Evolutionary conservation across 805 yeast genomes (phyloP).

Genomic region (Cyberlindnera mississippiensis): DNA sequence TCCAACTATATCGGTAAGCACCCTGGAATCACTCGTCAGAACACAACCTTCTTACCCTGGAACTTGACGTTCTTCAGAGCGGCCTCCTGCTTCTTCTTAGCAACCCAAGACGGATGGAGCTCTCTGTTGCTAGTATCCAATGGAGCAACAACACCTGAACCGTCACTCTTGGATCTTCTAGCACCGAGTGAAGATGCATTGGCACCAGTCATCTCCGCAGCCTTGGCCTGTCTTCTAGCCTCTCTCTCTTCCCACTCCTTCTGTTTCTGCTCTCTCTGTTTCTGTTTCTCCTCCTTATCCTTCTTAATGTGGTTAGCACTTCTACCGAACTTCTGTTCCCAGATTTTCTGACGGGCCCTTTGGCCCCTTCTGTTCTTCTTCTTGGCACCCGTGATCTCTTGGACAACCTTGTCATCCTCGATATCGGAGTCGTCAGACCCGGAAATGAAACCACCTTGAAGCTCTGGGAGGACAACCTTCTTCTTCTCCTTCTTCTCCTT

Average conservation of each 20-base stretch:
- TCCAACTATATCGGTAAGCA: too few relatives aligned
- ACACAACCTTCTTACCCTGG: constrained; percentile 79
- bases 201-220: constrained; percentile 38
- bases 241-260: constrained; percentile 70
- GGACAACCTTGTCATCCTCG: constrained; percentile 47
- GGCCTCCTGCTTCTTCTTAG: constrained; percentile 72
- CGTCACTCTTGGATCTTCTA: constrained; percentile 20
- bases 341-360: constrained; percentile 92
- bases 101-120: constrained; percentile 98
- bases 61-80: constrained; percentile 62
- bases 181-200: constrained; percentile 38
- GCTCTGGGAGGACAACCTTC: constrained; percentile 55
- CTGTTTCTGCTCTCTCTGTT: constrained; percentile 57
- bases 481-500: constrained; percentile 30
- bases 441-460: constrained; percentile 78
- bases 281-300: constrained; percentile 50
- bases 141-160: constrained; percentile 15
- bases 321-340: constrained; percentile 88
- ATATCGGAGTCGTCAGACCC: constrained; percentile 75
- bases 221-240: constrained; percentile 51
- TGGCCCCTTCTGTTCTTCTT: constrained; percentile 95
- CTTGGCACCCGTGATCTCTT: constrained; percentile 45
- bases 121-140: constrained; percentile 11
- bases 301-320: constrained; percentile 79
- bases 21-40: too few relatives aligned